A percentile compares a stretch with the other conserved stretches of the same genome.
phyloP scores from a whole-genome alignment of 2,329 filamentous ascomycete genomes.

The Endoconidiophora laricicola region DNA sequence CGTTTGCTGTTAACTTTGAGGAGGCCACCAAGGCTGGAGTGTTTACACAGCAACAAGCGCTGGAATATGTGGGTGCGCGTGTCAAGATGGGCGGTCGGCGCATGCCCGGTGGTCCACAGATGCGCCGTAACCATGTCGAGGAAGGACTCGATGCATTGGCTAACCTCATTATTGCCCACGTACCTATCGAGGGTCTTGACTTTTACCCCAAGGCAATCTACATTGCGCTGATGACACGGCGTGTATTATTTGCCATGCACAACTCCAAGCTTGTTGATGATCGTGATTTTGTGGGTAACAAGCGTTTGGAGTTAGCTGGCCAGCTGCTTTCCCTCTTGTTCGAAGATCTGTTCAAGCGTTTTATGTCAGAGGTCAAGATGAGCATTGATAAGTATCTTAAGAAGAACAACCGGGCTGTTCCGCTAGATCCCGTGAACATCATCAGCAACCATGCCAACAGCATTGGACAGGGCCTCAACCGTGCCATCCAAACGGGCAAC shows the following conservation, averaged over 20 bases:
- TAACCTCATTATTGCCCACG: slow-evolving; percentile 86
- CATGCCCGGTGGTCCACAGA: slow-evolving; percentile 32
- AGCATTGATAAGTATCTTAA: slow-evolving; percentile 92
- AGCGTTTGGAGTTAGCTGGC: slow-evolving; percentile 83
- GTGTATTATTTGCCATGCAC: slow-evolving; percentile 84
- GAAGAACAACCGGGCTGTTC: slow-evolving; percentile 75
- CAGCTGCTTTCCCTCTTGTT: slow-evolving; percentile 88
- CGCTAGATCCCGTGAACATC: slow-evolving; percentile 74
- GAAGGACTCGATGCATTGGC: slow-evolving; percentile 87
- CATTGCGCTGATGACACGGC: slow-evolving; percentile 91
- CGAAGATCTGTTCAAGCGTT: slow-evolving; percentile 95
- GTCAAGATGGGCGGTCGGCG: slow-evolving; percentile 72
- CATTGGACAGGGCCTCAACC: slow-evolving; percentile 85
- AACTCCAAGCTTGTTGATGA: slow-evolving; percentile 85
- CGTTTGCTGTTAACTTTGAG: slow-evolving; percentile 90
- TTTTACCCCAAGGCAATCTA: slow-evolving; percentile 97
- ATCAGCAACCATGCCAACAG: slow-evolving; percentile 71
- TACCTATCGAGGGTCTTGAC: slow-evolving; percentile 78
- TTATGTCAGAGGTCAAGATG: slow-evolving; percentile 74
- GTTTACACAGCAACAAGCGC: slow-evolving; percentile 83
- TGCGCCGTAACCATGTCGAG: slow-evolving; percentile 65
- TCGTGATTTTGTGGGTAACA: slow-evolving; percentile 95
- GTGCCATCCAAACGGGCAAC: slow-evolving; percentile 92
- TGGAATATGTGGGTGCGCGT: slow-evolving; percentile 77
- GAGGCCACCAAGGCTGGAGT: slow-evolving; percentile 71